A percentile compares a stretch with the other conserved stretches of the same genome.
Conservation (phyloP, 2,329 filamentous ascomycete genomes). For the Penicillium oxalicum region DNA sequence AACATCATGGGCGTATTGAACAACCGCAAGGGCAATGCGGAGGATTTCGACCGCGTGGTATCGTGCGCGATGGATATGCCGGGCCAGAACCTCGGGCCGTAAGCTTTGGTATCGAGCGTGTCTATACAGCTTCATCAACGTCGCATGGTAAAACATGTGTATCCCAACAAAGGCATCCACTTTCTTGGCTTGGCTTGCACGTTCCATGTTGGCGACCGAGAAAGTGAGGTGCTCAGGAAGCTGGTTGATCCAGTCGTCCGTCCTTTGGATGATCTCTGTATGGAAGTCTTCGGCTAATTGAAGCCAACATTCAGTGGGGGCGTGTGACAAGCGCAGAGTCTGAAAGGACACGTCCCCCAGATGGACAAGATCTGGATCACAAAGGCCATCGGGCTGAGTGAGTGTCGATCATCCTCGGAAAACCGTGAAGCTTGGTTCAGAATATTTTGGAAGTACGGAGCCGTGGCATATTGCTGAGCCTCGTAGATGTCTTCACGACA, state of each 20-base stretch:
- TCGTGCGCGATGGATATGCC: constrained; percentile 46
- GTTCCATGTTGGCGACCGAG: constrained; percentile 52
- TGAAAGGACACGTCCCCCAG: constrained; percentile 60
- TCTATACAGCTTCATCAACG: constrained; percentile 60
- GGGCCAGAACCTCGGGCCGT: constrained; percentile 36
- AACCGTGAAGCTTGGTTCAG: constrained; percentile 37
- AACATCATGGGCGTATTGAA: constrained; percentile 21
- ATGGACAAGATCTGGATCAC: constrained; percentile 58
- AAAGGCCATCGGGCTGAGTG: constrained; percentile 52
- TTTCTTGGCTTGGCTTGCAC: constrained; percentile 49
- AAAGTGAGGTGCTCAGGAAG: constrained; percentile 54
- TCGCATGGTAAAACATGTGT: constrained; percentile 61
- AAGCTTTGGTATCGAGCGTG: constrained; percentile 47
- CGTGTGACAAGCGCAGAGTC: constrained; percentile 49
- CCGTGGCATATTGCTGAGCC: constrained; percentile 50
- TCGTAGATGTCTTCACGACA: constrained; percentile 58
- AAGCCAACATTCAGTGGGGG: constrained; percentile 39
- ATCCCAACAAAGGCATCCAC: constrained; percentile 57
- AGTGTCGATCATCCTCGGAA: constrained; percentile 34
- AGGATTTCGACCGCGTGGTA: constrained; percentile 51
- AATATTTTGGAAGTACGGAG: constrained; percentile 56
- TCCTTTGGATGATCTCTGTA: constrained; percentile 45
- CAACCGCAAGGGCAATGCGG: constrained; percentile 33
- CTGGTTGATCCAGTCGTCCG: constrained; percentile 54
- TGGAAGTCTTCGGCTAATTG: constrained; percentile 49